Evolutionary conservation across 495 filamentous ascomycete species (phyloP), one percentile per base, ranked within the genome.

Genomic region (Chlorociboria aeruginascens): DNA sequence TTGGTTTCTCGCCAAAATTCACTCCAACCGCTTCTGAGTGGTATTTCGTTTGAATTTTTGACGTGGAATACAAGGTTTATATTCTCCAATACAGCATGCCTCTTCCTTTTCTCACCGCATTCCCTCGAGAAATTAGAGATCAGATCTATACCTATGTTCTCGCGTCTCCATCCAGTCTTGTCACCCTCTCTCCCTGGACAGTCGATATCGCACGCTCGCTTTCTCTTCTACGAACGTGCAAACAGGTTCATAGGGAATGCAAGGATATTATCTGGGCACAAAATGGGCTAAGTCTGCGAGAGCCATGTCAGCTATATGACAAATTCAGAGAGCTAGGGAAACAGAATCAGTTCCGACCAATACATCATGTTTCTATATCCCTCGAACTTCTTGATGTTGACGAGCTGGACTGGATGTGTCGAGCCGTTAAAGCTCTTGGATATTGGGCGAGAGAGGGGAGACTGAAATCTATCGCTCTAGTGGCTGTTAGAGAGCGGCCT

Each of bases 91-190:
- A 34, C 31, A 45, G 41, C 12, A 52, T 50, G 50, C 28, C 38
- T n/a, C 25, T 25, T 17, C 16, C 11, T 25, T 55, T 58, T 36
- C 49, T 58, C 6, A 33, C 28, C 14, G 40, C 48, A 28, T 51
- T 58, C 35, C 58, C 58, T 1, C 52, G 55, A 34, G 58, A 61
- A 38, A 53, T 61, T 29, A 49, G 58, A 33, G 55, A 58, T 41
- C 46, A 53, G n/a, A 56, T 61, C 28, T 61, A 56, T 42, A 52
- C 51, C 11, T 47, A 35, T 17, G 32, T 54, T 25, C 52, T 60
- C 29, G 34, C 43, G 6, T 53, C 52, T 37, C 46, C 48, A 9
- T 50, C 55, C 2, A 44, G 49, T 28, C 7, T 8, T 25, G 52
- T 53, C n/a, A 52, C 41, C 3, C 46, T 58, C 7, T 50, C 48